Percentiles rank a stretch among this genome's conserved stretches.
Evolutionary conservation across 2,329 filamentous ascomycete species (phyloP).

Genomic region (Cryphonectria japonica): DNA sequence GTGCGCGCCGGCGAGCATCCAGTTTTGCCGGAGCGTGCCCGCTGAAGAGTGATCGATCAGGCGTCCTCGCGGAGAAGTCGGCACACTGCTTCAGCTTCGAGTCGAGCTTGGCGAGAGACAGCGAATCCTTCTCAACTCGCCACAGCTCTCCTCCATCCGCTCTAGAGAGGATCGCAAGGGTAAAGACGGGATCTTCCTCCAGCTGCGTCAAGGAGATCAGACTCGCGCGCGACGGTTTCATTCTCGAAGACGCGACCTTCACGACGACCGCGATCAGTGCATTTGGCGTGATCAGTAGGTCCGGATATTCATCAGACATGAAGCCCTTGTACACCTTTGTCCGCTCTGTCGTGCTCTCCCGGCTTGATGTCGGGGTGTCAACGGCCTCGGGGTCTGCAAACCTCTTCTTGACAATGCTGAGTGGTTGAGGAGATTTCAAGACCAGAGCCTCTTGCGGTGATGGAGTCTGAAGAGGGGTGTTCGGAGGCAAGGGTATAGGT

Average conservation of each 20-base stretch:
- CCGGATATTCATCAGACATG: constrained; percentile 83
- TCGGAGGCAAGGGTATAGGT: constrained; percentile 72
- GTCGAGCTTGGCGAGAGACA: constrained; percentile 80
- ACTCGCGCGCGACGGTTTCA: constrained; percentile 88
- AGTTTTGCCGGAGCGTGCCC: constrained; percentile 94
- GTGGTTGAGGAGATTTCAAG: constrained; percentile 46
- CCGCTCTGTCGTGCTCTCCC: constrained; percentile 45
- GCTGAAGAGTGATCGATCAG: constrained; percentile 83
- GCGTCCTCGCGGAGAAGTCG: constrained; percentile 75
- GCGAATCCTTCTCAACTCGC: constrained; percentile 90
- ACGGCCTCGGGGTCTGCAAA: constrained; percentile 31
- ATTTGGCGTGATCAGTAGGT: constrained; percentile 83
- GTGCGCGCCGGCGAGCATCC: constrained; percentile 78
- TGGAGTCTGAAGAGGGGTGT: constrained; percentile 67
- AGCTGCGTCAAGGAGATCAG: constrained; percentile 77
- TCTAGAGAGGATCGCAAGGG: constrained; percentile 80
- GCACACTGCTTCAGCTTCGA: constrained; percentile 75
- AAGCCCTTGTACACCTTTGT: constrained; percentile 74
- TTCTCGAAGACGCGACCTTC: constrained; percentile 88
- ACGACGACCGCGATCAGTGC: constrained; percentile 84
- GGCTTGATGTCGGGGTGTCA: constrained; percentile 39
- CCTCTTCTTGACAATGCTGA: constrained; percentile 44
- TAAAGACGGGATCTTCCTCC: constrained; percentile 94
- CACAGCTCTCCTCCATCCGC: constrained; percentile 80
- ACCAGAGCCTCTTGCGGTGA: constrained; percentile 44